A percentile compares a stretch with the other conserved stretches of the same genome.
phyloP scores from a whole-genome alignment of 1,284 basidiomycete species.

The Apiotrichum porosum region DNA sequence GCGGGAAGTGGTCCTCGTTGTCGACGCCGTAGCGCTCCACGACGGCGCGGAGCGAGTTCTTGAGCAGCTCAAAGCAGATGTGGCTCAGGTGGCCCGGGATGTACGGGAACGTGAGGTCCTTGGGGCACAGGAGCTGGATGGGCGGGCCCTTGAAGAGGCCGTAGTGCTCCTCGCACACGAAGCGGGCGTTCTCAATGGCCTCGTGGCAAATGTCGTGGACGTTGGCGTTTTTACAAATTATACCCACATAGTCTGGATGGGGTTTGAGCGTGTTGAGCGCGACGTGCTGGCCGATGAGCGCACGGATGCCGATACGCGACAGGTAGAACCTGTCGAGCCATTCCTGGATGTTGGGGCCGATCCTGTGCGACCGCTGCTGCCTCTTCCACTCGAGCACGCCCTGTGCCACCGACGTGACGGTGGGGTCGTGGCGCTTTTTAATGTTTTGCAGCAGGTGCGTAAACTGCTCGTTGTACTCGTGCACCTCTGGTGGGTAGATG shows the following conservation, averaged over 20 bases:
- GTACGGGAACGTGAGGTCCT: conserved; percentile 84
- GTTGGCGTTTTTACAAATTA: conserved; percentile 96
- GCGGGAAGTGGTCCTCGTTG: conserved; percentile 74
- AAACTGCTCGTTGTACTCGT: conserved; percentile 89
- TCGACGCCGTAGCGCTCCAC: conserved; percentile 82
- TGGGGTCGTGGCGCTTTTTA: conserved; percentile 93
- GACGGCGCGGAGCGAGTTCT: conserved; percentile 94
- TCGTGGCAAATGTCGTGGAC: conserved; percentile 95
- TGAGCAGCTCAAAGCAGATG: conserved; percentile 97
- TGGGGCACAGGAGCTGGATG: conserved; percentile 92
- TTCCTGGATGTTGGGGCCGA: conserved; percentile 80
- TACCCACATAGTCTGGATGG: conserved; percentile 90
- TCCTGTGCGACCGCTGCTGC: conserved; percentile 45
- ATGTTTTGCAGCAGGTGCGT: conserved; percentile 83
- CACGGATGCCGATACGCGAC: conserved; percentile 93
- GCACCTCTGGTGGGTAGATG: conserved; percentile 85
- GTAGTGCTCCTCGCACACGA: conserved; percentile 97
- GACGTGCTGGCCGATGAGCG: conserved; percentile 83
- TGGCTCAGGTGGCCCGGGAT: conserved; percentile 91
- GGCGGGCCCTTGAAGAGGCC: conserved; percentile 91
- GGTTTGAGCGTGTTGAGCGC: conserved; percentile 84
- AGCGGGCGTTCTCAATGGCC: conserved; percentile 94
- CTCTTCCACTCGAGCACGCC: conserved; percentile 64
- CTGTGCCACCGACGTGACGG: conserved; percentile 94
- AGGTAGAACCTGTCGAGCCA: conserved; percentile 98